These are phyloP conservation scores for Lactarius tabidus DNA, from an alignment of 768 basidiomycete genomes.

Conservation along the genomic window DNA sequence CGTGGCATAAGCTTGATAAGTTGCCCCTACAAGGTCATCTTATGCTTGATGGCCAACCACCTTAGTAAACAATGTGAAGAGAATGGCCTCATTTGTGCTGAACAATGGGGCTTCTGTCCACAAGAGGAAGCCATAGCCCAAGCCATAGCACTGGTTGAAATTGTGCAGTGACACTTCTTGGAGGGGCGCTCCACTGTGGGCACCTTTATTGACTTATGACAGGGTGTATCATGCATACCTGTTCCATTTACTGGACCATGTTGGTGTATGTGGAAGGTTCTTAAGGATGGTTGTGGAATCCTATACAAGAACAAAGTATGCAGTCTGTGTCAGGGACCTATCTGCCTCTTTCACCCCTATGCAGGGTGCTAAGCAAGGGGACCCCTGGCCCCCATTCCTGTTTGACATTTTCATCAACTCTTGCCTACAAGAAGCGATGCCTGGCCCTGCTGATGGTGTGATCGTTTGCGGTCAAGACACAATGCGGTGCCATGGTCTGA, in stretches of 20 bases:
- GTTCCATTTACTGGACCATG: conserved; percentile 16
- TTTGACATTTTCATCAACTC: conserved; percentile 22
- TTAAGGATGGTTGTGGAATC: background rate
- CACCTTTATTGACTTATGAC: conserved; percentile 24
- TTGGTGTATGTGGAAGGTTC: conserved; percentile 2
- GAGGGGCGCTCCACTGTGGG: background rate
- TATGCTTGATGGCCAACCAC: conserved; percentile 10
- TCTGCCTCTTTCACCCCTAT: conserved; percentile 3
- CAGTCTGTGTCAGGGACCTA: background rate
- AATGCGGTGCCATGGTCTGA: background rate
- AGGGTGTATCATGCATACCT: conserved; percentile 19
- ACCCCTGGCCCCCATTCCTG: conserved; percentile 22
- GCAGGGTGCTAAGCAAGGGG: conserved; percentile 19
- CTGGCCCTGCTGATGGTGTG: too few relatives aligned
- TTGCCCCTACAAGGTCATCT: conserved; percentile 16
- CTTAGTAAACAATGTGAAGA: background rate
- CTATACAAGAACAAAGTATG: conserved; percentile 2
- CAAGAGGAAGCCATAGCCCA: conserved; percentile 24
- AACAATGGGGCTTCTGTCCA: conserved; percentile 21
- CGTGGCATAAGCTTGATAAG: conserved; percentile 23
- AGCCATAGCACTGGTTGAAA: conserved; percentile 19
- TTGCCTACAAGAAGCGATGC: background rate
- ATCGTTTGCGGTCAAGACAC: too few relatives aligned
- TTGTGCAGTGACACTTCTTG: conserved; percentile 3
- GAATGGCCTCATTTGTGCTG: background rate